Base-by-base conservation (phyloP, 345 rosid species). In the Anacardium occidentale region DNA sequence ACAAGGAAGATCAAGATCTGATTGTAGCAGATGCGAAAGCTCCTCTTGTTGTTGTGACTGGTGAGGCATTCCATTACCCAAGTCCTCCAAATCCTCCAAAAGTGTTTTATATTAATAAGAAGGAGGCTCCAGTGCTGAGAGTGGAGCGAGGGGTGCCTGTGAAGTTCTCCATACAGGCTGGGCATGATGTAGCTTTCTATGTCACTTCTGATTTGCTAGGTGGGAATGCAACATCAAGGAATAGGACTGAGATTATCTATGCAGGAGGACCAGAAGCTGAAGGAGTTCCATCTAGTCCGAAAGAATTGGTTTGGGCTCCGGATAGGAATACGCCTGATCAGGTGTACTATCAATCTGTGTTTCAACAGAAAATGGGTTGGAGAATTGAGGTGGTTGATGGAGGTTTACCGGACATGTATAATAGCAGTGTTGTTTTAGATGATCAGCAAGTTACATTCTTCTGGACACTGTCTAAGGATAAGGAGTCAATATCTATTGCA, bases 401-500 rank as follows among this genome's bases (percentile, higher is more conserved):
- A 7, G 98, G 96, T 68, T 83, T 95, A 20, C 79, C 98, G 10
- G 98, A 91, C 83, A 95, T 95, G 99, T 95, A 95, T 75, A 89
- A 89, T 80, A 95, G 75, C 80, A 95, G 96, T 71, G 98, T 92
- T 26, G 69, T 89, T 66, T 83, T 95, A 74, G 97, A 91, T 75
- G 97, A 95, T 79, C 99, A 95, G 79, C 98, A 95, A 81, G 97
- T 95, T 71, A 89, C 90, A 15, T 91, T 95, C 81, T 95, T 92
- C 79, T 95, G 99, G 98, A 88, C 89, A 14, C 78, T 92, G 76
- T 79, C 83, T 4, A 73, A 85, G 44, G 93, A 86, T 71, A 74
- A 86, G 20, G 93, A 85, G 61, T 81, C 91, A 0, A 89, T 95
- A 84, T 88, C 97, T 45, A 77, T 95, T 52, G 98, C 99, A 34